Base-by-base conservation (phyloP, 2,329 filamentous ascomycete genomes). In the Penicillium palitans region DNA sequence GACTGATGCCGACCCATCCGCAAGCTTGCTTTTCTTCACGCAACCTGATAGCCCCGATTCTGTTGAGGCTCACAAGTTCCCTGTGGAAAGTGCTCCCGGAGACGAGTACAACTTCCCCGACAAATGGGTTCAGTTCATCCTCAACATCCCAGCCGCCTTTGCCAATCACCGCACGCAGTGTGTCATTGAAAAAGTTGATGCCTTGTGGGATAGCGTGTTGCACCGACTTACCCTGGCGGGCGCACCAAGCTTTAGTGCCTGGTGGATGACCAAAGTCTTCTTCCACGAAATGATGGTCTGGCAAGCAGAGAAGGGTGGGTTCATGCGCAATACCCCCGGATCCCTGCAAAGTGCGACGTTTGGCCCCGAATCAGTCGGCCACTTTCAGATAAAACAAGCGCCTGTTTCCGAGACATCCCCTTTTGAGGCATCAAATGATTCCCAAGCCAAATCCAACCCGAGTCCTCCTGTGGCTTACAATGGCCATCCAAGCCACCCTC, bases 251-350 rank as follows among this genome's bases (percentile, higher is more conserved):
- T 80, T 79, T 59, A 79, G 78, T 63, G 76, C 77, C 6, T 80
- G 78, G 78, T 80, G 78, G 78, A 90, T 97, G 58, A 92, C 92
- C 4, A 96, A 97, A 73, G 93, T 93, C 58, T 98, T 93, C 82
- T 85, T 97, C 52, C 93, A 97, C 70, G 93, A 98, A 77, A 96
- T 96, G 90, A 86, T 92, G 50, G 83, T 89, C 57, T 97, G 96
- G 83, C 81, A 96, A 65, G 91, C 91, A 0, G 91, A 96, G 68
- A 88, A 93, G 67, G 93, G 93, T 51, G 93, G 93, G 0, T 97
- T 97, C 71, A 87, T 97, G 79, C 81, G 81, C 33, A 80, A 81
- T 61, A 74, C 75, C 3, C 77, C 77, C 2, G 70, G 67, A 44
- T 70, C 71, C 25, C 58, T 75, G 49, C 72, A 71, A 46, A 68